These are phyloP conservation scores for Trypanosoma mega DNA, from an alignment of 208 protist genomes.

Conservation along the genomic window DNA sequence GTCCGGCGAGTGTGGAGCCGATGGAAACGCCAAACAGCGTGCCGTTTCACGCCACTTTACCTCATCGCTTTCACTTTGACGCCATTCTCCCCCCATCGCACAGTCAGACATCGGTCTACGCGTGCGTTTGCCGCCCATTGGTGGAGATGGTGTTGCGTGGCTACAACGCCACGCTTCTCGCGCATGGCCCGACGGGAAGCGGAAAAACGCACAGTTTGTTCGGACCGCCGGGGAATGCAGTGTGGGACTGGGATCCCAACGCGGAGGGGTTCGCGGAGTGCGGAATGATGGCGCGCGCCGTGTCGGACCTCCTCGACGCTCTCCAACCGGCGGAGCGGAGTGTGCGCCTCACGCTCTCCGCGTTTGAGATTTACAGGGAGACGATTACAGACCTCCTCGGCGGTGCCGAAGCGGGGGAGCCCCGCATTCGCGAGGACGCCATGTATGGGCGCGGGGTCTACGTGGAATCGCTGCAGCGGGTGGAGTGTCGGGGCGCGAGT, in stretches of 20 bases:
- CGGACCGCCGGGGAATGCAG: slow-evolving; percentile 38
- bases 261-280: slow-evolving; percentile 18
- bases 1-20: no score
- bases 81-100: slow-evolving; percentile 32
- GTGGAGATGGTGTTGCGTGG: slow-evolving; percentile 44
- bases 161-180: slow-evolving; percentile 54
- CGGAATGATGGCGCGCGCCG: slow-evolving; percentile 52
- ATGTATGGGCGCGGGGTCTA: slow-evolving; percentile 33
- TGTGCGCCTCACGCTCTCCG: slow-evolving; percentile 30
- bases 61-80: slow-evolving; percentile 50
- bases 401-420: slow-evolving; percentile 16
- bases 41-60: slow-evolving; percentile 17
- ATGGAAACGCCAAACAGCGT: background rate
- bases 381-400: slow-evolving; percentile 57
- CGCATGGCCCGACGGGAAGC: slow-evolving; percentile 59
- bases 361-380: slow-evolving; percentile 75
- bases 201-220: slow-evolving; percentile 72
- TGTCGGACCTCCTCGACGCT: slow-evolving; percentile 39
- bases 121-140: slow-evolving; percentile 33
- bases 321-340: slow-evolving; percentile 31
- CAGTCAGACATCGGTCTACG: slow-evolving; percentile 50
- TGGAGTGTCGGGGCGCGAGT: slow-evolving; percentile 26
- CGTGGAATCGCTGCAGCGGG: slow-evolving; percentile 34
- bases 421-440: slow-evolving; percentile 43
- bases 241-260: slow-evolving; percentile 13